Evolutionary conservation across 331 rosid genomes (phyloP).

Genomic region (Spiraea crenata): DNA sequence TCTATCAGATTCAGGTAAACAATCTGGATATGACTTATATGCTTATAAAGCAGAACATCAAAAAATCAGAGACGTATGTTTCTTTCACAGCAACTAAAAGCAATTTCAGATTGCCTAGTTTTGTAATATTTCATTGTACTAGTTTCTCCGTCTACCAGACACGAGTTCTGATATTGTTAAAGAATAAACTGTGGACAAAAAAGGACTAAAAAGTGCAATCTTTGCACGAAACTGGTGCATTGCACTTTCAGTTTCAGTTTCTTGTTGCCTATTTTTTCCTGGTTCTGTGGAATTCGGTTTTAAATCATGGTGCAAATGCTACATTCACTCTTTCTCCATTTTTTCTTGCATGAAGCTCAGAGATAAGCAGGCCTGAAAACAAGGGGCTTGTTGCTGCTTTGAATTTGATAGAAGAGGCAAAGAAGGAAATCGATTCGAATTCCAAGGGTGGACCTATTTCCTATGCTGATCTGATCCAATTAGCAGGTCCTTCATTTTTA

Average conservation of each 20-base stretch:
- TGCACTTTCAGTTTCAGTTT: conserved; percentile 5
- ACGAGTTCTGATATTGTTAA: background rate
- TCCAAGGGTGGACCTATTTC: conserved; percentile 92
- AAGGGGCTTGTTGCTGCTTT: conserved; percentile 67
- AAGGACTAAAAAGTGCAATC: background rate
- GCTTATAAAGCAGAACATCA: no score
- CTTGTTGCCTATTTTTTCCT: background rate
- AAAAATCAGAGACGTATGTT: background rate
- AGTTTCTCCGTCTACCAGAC: background rate
- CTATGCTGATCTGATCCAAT: conserved; percentile 82
- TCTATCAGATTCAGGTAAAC: conserved; percentile 84
- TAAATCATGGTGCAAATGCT: background rate
- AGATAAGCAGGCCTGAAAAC: conserved; percentile 93
- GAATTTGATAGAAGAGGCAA: conserved; percentile 73
- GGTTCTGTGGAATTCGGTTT: background rate
- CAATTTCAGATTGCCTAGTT: background rate
- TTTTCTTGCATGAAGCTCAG: conserved; percentile 72
- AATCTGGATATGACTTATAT: background rate
- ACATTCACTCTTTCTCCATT: conserved; percentile 16
- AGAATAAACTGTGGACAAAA: background rate
- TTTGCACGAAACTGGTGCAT: background rate
- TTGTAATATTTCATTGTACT: background rate
- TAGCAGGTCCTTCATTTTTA: conserved; percentile 54
- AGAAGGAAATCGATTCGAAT: conserved; percentile 84
- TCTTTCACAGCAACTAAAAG: background rate